Evolutionary conservation across 225 moss, liverwort and hornwort genomes (phyloP).

Genomic region (Marchantia polymorpha): DNA sequence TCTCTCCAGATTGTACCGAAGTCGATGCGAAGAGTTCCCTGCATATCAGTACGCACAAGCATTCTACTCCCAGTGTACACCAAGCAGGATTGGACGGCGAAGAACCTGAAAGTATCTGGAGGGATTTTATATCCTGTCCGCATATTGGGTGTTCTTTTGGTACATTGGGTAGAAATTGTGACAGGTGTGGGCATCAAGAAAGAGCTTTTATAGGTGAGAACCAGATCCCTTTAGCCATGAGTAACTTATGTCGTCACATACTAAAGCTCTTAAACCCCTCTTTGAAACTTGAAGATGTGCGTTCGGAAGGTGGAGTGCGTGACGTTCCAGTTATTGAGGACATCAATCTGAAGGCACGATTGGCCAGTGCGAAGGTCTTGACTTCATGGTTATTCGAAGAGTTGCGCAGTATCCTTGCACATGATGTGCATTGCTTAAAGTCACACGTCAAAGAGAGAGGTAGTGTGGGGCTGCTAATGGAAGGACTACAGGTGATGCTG

Average conservation of each 20-base stretch:
- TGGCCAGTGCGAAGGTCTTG: conserved; percentile 57
- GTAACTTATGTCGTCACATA: conserved; percentile 45
- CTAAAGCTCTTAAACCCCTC: conserved; percentile 46
- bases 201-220: conserved; percentile 21
- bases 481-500: conserved; percentile 58
- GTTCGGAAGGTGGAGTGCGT: not conserved
- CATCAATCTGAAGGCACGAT: conserved; percentile 40
- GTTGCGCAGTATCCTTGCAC: conserved; percentile 42
- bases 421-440: conserved; percentile 50
- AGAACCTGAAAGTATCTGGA: conserved; percentile 16
- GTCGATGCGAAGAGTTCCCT: not conserved
- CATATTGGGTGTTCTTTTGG: conserved; percentile 39
- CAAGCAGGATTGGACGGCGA: not conserved
- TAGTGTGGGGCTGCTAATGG: conserved; percentile 43
- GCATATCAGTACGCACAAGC: not conserved
- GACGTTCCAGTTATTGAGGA: conserved; percentile 9
- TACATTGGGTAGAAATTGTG: conserved; percentile 29
- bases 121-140: conserved; percentile 14
- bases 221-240: conserved; percentile 44
- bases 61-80: not conserved
- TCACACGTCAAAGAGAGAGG: conserved; percentile 43
- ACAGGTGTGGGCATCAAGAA: conserved; percentile 24
- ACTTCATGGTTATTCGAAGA: conserved; percentile 58
- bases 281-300: conserved; percentile 10
- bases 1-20: not conserved